These are phyloP conservation scores for Epithele typhae DNA, from an alignment of 768 basidiomycete species.

Conservation along the genomic window DNA sequence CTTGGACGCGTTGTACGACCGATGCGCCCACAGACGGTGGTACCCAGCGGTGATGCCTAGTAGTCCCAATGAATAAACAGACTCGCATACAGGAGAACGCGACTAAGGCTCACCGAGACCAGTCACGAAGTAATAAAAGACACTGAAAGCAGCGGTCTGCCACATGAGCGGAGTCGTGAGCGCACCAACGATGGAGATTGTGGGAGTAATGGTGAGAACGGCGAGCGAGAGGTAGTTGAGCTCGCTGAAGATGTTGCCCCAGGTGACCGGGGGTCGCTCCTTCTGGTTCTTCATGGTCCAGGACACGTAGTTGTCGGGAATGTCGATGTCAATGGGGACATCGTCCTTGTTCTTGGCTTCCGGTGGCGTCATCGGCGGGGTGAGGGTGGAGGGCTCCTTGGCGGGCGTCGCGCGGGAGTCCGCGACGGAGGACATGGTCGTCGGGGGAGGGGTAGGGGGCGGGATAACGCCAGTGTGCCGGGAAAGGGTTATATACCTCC, in stretches of 20 bases:
- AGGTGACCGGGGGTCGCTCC: conserved; percentile 44
- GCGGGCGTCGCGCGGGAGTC: conserved; percentile 20
- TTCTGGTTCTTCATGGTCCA: conserved; percentile 48
- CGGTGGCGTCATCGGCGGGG: conserved; percentile 18
- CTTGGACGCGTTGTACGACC: conserved; percentile 87
- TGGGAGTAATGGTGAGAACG: conserved; percentile 71
- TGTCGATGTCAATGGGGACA: conserved; percentile 31
- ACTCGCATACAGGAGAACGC: no score
- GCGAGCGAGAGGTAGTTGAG: conserved; percentile 74
- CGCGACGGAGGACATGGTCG: conserved; percentile 27
- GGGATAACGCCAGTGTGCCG: not conserved
- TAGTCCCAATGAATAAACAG: conserved; percentile 22
- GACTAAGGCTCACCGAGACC: conserved; percentile 62
- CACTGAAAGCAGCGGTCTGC: conserved; percentile 69
- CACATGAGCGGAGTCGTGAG: conserved; percentile 58
- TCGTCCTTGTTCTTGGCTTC: conserved; percentile 17
- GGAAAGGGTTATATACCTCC: conserved; percentile 10
- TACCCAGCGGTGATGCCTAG: conserved; percentile 89
- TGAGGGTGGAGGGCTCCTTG: conserved; percentile 17
- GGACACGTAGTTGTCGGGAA: conserved; percentile 57
- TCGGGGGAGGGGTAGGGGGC: conserved; percentile 8
- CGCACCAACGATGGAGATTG: conserved; percentile 70
- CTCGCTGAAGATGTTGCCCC: conserved; percentile 45
- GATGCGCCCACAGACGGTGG: conserved; percentile 96
- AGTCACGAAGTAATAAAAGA: conserved; percentile 72